A percentile compares a stretch with the other conserved stretches of the same genome.
Evolutionary conservation across 2,329 filamentous ascomycete species (phyloP).

Genomic region (Aspergillus novofumigatus): DNA sequence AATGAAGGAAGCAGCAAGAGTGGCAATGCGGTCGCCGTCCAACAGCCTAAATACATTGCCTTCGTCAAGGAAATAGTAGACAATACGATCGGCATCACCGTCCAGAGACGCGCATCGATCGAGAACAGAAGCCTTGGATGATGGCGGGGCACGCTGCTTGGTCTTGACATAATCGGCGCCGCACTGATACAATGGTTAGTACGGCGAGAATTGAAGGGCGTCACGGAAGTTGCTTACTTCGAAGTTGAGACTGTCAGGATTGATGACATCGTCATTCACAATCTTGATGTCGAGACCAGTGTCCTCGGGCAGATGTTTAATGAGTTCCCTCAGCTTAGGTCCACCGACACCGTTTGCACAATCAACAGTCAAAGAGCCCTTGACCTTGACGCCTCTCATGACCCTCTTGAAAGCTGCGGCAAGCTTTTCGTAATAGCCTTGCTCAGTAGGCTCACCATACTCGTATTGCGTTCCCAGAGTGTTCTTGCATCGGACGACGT

Average conservation of each 20-base stretch:
- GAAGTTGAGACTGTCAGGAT: conserved; percentile 82
- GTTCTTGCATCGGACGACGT: conserved; percentile 90
- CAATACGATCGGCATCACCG: conserved; percentile 89
- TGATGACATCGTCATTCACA: conserved; percentile 88
- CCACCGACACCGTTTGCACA: conserved; percentile 96
- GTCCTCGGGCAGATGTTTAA: conserved; percentile 73
- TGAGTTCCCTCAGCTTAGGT: conserved; percentile 78
- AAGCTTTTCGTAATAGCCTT: conserved; percentile 93
- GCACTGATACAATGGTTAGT: conserved; percentile 52
- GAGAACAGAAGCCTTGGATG: conserved; percentile 69
- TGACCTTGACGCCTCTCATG: conserved; percentile 70
- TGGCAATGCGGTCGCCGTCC: conserved; percentile 94
- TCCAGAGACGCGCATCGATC: conserved; percentile 87
- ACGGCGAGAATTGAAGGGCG: not conserved
- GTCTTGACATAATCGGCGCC: conserved; percentile 98
- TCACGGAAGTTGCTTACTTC: conserved; percentile 55
- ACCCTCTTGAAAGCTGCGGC: conserved; percentile 77
- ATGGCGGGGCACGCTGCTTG: conserved; percentile 82
- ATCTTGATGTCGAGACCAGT: conserved; percentile 76
- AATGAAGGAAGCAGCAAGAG: conserved; percentile 88
- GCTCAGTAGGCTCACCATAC: conserved; percentile 84
- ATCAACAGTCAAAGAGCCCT: conserved; percentile 76
- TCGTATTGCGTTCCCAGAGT: conserved; percentile 81
- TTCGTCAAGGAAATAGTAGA: conserved; percentile 88
- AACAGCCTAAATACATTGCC: conserved; percentile 84